Percentiles rank a stretch among this genome's conserved stretches.
Conservation (phyloP, 2,329 filamentous ascomycete species). For the Xylariaceae sp. region DNA sequence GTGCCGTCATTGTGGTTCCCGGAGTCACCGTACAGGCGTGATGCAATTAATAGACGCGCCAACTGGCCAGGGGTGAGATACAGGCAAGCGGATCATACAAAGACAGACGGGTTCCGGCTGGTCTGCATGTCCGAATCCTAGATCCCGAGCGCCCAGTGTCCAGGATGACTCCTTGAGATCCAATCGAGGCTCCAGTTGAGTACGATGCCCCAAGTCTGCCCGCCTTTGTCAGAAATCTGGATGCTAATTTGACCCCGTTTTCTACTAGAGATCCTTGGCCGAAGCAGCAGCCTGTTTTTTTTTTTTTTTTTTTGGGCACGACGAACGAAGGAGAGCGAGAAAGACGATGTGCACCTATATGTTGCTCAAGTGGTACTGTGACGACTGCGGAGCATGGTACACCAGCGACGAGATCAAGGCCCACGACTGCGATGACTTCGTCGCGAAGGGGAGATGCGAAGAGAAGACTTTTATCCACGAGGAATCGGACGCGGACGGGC, state of each 20-base stretch:
- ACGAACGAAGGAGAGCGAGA: neutral
- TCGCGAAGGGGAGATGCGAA: slow-evolving; percentile 22
- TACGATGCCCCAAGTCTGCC: slow-evolving; percentile 7
- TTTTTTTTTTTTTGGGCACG: neutral
- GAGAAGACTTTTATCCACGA: slow-evolving; percentile 22
- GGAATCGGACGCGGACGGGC: slow-evolving; percentile 27
- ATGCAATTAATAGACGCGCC: slow-evolving; percentile 7
- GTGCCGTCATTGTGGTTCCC: slow-evolving; percentile 5
- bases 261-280: slow-evolving; percentile 12
- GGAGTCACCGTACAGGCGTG: slow-evolving; percentile 6
- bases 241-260: slow-evolving; percentile 15
- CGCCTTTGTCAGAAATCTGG: neutral
- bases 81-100: slow-evolving; percentile 10
- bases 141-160: neutral
- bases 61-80: neutral
- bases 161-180: slow-evolving; percentile 11
- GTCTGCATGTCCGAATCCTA: neutral
- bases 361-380: slow-evolving; percentile 31
- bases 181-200: slow-evolving; percentile 14
- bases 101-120: slow-evolving; percentile 3
- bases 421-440: slow-evolving; percentile 25
- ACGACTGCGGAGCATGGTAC: slow-evolving; percentile 31
- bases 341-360: slow-evolving; percentile 28
- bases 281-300: neutral
- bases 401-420: slow-evolving; percentile 31